Evolutionary conservation across 306 rosid species (phyloP).

Genomic region (Fragaria iinumae): DNA sequence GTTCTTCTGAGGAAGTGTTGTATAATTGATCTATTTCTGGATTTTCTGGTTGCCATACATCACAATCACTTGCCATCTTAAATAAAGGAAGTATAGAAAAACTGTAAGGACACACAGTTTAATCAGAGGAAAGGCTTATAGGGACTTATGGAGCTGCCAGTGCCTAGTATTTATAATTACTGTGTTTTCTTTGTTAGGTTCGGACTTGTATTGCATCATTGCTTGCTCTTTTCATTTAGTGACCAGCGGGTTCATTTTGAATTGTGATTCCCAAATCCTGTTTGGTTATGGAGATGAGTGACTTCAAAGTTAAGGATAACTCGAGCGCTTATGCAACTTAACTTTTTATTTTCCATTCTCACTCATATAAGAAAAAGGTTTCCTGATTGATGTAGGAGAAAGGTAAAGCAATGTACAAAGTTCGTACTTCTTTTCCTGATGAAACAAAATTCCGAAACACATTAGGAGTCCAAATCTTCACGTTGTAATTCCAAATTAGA

Average conservation of each 20-base stretch:
- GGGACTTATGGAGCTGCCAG: background rate
- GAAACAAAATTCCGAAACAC: background rate
- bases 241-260: background rate
- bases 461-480: too few relatives aligned
- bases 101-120: background rate
- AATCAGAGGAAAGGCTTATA: background rate
- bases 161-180: background rate
- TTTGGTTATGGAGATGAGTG: slow-evolving; percentile 7
- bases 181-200: background rate
- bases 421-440: background rate
- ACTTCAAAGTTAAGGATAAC: slow-evolving; percentile 3
- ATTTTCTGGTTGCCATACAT: slow-evolving; percentile 10
- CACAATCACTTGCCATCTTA: slow-evolving; percentile 13
- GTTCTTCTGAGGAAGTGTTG: background rate
- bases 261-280: background rate
- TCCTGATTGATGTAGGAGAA: slow-evolving; percentile 7
- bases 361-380: background rate
- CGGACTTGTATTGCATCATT: background rate
- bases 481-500: too few relatives aligned
- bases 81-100: background rate
- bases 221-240: background rate
- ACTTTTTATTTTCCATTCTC: background rate
- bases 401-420: background rate
- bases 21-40: background rate
- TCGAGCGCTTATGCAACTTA: background rate